Conservation (phyloP, 768 basidiomycete genomes). For the Nidularia pulvinata region DNA sequence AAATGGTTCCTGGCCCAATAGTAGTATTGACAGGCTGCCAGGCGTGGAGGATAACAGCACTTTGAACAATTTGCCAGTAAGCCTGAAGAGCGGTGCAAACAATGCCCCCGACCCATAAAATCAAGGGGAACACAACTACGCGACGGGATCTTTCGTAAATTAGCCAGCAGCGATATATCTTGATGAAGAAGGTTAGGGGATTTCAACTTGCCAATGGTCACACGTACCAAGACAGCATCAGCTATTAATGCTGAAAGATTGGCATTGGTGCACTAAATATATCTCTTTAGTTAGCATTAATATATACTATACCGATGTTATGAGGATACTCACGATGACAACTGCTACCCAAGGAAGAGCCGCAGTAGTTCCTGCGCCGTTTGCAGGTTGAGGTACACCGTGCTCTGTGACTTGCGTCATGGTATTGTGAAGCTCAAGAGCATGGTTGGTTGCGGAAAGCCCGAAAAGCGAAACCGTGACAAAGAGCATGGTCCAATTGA, state of each 20-base stretch:
- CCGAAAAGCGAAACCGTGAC: too few relatives aligned
- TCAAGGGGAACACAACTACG: constrained; percentile 1
- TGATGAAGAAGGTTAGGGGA: neutral
- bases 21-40: constrained; percentile 1
- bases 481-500: too few relatives aligned
- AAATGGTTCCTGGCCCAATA: constrained; percentile 1
- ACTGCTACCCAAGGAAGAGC: too few relatives aligned
- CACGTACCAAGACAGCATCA: constrained; percentile 1
- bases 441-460: too few relatives aligned
- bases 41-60: neutral
- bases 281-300: too few relatives aligned
- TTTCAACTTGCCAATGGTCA: neutral
- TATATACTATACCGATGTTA: too few relatives aligned
- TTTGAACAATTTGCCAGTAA: neutral
- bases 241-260: constrained; percentile 1
- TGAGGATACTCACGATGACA: too few relatives aligned
- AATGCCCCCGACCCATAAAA: constrained; percentile 2
- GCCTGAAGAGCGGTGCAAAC: neutral
- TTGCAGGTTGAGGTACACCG: too few relatives aligned
- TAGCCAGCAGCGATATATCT: constrained; percentile 8
- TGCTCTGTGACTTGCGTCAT: too few relatives aligned
- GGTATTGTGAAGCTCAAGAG: too few relatives aligned
- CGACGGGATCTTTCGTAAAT: neutral
- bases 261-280: neutral
- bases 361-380: too few relatives aligned